These are phyloP conservation scores for Umbelopsis vinacea DNA, from an alignment of 192 early-diverging fungal species.

Conservation along the genomic window DNA sequence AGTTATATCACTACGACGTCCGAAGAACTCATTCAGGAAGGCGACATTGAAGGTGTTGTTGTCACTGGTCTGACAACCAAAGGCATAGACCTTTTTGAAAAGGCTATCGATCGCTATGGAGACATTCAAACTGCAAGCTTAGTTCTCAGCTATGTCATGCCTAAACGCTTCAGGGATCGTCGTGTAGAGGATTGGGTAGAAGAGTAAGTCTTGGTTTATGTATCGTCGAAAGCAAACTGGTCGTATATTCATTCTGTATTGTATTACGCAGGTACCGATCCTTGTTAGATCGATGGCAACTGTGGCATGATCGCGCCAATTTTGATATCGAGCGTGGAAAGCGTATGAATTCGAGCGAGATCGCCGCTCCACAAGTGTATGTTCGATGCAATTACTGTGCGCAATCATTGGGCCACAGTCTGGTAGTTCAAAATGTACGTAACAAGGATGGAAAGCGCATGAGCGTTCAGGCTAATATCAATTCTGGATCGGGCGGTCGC, in stretches of 20 bases:
- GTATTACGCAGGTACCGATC: slow-evolving; percentile 67
- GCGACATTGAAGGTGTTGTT: slow-evolving; percentile 82
- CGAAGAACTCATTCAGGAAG: slow-evolving; percentile 56
- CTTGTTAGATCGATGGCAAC: slow-evolving; percentile 86
- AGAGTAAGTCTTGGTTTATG: slow-evolving; percentile 43
- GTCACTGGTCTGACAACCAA: slow-evolving; percentile 77
- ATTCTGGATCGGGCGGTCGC: slow-evolving; percentile 28
- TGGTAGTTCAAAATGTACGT: slow-evolving; percentile 51
- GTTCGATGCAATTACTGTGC: slow-evolving; percentile 90
- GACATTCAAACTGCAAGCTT: slow-evolving; percentile 92
- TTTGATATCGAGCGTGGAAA: slow-evolving; percentile 92
- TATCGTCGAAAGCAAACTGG: not conserved
- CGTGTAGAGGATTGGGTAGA: slow-evolving; percentile 78
- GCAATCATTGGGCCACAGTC: slow-evolving; percentile 61
- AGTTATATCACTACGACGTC: slow-evolving; percentile 62
- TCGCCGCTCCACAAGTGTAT: slow-evolving; percentile 77
- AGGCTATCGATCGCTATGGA: slow-evolving; percentile 81
- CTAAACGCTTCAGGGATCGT: slow-evolving; percentile 59
- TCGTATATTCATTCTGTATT: not conserved
- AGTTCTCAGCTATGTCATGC: slow-evolving; percentile 64
- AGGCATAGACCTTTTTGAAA: slow-evolving; percentile 76
- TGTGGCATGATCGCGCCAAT: slow-evolving; percentile 82
- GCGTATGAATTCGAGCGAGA: slow-evolving; percentile 55
- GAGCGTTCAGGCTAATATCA: slow-evolving; percentile 42
- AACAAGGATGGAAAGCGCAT: slow-evolving; percentile 54